A percentile compares a stretch with the other conserved stretches of the same genome.
These are phyloP conservation scores for Lachnellula suecica DNA, from an alignment of 2,329 filamentous ascomycete genomes.

Conservation along the genomic window DNA sequence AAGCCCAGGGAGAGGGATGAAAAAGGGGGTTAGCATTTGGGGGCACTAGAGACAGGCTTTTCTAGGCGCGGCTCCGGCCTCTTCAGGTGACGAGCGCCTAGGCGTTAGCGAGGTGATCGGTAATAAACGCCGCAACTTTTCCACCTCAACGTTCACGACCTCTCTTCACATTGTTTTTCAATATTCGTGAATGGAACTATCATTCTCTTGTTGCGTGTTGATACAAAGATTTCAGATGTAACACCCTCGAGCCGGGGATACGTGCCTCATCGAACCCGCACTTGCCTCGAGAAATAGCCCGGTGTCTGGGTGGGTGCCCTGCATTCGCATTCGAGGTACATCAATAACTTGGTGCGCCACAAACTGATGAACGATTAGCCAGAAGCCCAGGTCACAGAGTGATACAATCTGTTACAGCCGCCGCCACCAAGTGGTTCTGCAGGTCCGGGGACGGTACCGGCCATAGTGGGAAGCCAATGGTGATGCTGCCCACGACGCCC, in stretches of 20 bases:
- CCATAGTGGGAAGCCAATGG: background rate
- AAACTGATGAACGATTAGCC: background rate
- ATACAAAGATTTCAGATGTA: too few relatives aligned
- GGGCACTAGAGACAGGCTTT: background rate
- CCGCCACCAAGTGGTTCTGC: background rate
- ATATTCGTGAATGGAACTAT: too few relatives aligned
- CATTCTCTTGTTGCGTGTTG: too few relatives aligned
- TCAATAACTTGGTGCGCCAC: background rate
- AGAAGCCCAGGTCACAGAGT: background rate
- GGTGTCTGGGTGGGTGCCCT: background rate
- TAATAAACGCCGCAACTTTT: background rate
- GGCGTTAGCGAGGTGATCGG: background rate
- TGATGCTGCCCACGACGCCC: background rate
- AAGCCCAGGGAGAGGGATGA: background rate
- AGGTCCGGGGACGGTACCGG: background rate
- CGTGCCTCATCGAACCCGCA: too few relatives aligned
- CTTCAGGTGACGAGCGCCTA: background rate
- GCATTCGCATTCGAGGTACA: background rate
- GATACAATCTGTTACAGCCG: background rate
- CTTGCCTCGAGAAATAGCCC: too few relatives aligned
- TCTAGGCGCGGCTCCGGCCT: background rate
- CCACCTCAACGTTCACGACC: too few relatives aligned
- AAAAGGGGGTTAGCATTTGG: background rate
- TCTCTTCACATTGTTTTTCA: too few relatives aligned
- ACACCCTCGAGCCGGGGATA: too few relatives aligned